phyloP scores from a whole-genome alignment of 768 basidiomycete genomes.

The Podaxis carcinomalis region DNA sequence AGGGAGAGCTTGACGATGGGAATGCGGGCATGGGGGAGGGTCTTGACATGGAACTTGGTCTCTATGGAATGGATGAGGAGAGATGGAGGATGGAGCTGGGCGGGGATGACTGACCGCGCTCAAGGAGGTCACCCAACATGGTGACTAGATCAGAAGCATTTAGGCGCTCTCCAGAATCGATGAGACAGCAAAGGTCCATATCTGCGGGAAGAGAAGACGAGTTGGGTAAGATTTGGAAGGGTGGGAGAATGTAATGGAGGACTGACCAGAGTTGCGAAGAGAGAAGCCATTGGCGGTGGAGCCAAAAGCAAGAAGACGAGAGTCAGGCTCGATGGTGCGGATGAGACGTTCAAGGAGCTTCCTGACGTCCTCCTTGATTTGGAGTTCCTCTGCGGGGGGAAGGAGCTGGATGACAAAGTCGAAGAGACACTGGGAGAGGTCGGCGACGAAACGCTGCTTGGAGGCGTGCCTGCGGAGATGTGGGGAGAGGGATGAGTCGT shows the following conservation, averaged over 20 bases:
- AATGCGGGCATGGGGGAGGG: slow-evolving; percentile 93
- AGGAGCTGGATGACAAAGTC: slow-evolving; percentile 92
- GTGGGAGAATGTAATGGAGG: neutral
- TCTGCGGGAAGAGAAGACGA: slow-evolving; percentile 41
- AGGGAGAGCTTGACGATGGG: slow-evolving; percentile 97
- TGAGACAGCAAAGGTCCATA: slow-evolving; percentile 98
- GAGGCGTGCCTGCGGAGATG: slow-evolving; percentile 33
- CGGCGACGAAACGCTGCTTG: slow-evolving; percentile 66
- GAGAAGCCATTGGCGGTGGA: slow-evolving; percentile 98
- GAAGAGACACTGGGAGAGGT: slow-evolving; percentile 87
- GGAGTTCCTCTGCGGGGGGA: slow-evolving; percentile 85
- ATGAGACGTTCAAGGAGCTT: slow-evolving; percentile 94
- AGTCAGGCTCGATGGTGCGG: slow-evolving; percentile 89
- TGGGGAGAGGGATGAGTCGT: slow-evolving; percentile 26
- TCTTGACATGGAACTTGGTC: slow-evolving; percentile 95
- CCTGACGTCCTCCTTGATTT: slow-evolving; percentile 94
- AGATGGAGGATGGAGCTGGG: neutral
- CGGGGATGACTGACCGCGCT: slow-evolving; percentile 64
- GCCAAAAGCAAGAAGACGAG: slow-evolving; percentile 88
- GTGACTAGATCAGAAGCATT: slow-evolving; percentile 89
- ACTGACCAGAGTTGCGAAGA: slow-evolving; percentile 85
- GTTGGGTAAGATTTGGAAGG: too few relatives aligned
- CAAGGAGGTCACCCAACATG: slow-evolving; percentile 88
- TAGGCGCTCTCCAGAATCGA: slow-evolving; percentile 78
- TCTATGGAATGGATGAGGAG: slow-evolving; percentile 41